Base-by-base conservation (phyloP, 495 filamentous ascomycete species). In the Xylaria longipes region DNA sequence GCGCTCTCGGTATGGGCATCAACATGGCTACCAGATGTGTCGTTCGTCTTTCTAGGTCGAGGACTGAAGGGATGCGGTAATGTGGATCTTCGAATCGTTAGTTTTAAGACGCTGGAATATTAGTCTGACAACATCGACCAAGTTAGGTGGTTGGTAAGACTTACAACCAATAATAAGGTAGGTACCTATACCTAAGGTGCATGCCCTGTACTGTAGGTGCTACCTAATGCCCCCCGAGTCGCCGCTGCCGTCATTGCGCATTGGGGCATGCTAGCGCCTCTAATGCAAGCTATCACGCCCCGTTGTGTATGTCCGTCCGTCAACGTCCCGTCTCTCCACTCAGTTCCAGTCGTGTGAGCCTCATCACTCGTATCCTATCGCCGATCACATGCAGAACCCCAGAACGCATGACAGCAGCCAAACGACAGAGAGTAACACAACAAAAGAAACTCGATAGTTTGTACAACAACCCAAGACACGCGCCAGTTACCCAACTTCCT, bases 1-100 rank as follows among this genome's bases (percentile, higher is more conserved):
- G 69, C 60, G 69, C 69, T 66, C 31, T 43, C 20, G 25, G 20
- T 33, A 71, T 50, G n/a, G 69, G 62, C 50, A 43, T 66, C 60
- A 71, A 37, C 69, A 71, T 71, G 45, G 27, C 14, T 20, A 27
- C 33, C 11, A 5, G 31, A 60, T 60, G 11, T 60, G 57, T 58
- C 25, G 50, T 56, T 3, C 52, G 52, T 29, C 52, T 56, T 17
- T 56, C 52, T 56, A 29, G 12, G 50, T 29, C 6, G 17, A 60
- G 57, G 14, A 12, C 57, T 31, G 57, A 35, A 45, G 25, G 61
- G 25, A 64, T 46, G 39, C 27, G 61, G 22, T 45, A 25, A 33
- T 64, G 61, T 64, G 61, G 60, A 45, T 17, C 60, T 63, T 25
- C 11, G n/a, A 39, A 29, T 45, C 37, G 22, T 41, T 41, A 63